Conservation (phyloP, 2,329 filamentous ascomycete genomes). For the Fusarium floridanum region DNA sequence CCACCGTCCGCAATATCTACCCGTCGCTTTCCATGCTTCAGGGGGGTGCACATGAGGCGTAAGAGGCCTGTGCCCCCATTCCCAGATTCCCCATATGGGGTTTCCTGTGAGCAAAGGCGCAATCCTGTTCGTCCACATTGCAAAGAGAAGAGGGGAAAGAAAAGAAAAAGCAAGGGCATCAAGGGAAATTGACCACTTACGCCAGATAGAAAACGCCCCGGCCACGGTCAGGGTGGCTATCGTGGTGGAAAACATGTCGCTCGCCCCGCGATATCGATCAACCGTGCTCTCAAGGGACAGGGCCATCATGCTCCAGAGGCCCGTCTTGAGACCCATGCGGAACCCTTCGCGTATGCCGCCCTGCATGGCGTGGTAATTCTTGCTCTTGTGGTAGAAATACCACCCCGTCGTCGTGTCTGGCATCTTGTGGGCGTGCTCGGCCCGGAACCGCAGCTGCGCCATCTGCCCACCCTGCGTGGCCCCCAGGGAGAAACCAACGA, state of each 20-base stretch:
- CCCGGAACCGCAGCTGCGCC: slow-evolving; percentile 86
- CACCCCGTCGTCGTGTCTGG: slow-evolving; percentile 86
- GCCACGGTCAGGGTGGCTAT: slow-evolving; percentile 87
- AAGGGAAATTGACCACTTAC: slow-evolving; percentile 63
- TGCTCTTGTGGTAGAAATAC: slow-evolving; percentile 99
- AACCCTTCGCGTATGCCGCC: slow-evolving; percentile 84
- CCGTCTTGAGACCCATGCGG: slow-evolving; percentile 78
- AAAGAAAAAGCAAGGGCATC: slow-evolving; percentile 2
- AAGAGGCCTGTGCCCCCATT: slow-evolving; percentile 10
- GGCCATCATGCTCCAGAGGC: slow-evolving; percentile 80
- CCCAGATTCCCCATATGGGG: slow-evolving; percentile 36
- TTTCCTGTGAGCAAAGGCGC: slow-evolving; percentile 17
- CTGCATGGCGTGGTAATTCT: slow-evolving; percentile 89
- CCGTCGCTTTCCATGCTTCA: slow-evolving; percentile 43
- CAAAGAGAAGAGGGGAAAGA: slow-evolving; percentile 4
- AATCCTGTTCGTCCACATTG: slow-evolving; percentile 28
- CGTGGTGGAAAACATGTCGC: slow-evolving; percentile 85
- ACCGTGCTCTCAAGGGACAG: slow-evolving; percentile 88
- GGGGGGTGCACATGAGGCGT: not conserved
- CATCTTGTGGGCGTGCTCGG: slow-evolving; percentile 95
- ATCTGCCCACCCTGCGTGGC: slow-evolving; percentile 78
- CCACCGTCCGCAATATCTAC: slow-evolving; percentile 37
- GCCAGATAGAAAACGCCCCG: slow-evolving; percentile 87
- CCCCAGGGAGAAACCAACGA: slow-evolving; percentile 78
- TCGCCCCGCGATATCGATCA: slow-evolving; percentile 76